Conservation (phyloP, 2,329 filamentous ascomycete genomes). For the Pyrenophora tritici-repentis region DNA sequence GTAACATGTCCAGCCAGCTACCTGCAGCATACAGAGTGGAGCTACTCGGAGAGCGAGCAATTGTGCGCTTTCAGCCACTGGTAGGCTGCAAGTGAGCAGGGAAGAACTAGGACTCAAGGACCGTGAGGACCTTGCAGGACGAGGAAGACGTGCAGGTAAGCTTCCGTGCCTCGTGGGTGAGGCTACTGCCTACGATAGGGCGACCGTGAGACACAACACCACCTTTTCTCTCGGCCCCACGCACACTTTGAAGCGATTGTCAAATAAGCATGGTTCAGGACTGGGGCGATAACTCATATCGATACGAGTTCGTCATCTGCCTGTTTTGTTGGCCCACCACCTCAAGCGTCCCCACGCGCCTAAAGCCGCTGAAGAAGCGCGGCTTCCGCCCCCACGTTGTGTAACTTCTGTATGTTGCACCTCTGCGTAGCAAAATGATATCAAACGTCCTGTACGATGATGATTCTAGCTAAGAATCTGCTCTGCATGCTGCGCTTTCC, state of each 20-base stretch:
- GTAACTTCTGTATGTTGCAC: neutral
- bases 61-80: neutral
- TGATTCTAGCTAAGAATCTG: constrained; percentile 1
- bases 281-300: neutral
- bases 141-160: constrained; percentile 5
- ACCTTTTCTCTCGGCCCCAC: neutral
- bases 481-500: neutral
- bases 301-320: too few relatives aligned
- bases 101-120: neutral
- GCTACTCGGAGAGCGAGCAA: neutral
- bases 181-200: constrained; percentile 1
- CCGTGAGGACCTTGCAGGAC: neutral
- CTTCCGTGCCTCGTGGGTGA: constrained; percentile 12
- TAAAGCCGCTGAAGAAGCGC: constrained; percentile 6
- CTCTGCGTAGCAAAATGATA: neutral
- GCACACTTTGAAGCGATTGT: neutral
- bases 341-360: neutral
- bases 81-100: neutral
- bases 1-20: neutral
- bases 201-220: neutral
- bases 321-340: neutral
- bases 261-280: neutral
- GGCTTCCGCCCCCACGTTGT: neutral
- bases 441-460: neutral
- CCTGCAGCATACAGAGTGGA: neutral